Evolutionary conservation across 441 rosid species (phyloP).

Genomic region (Breynia disticha): DNA sequence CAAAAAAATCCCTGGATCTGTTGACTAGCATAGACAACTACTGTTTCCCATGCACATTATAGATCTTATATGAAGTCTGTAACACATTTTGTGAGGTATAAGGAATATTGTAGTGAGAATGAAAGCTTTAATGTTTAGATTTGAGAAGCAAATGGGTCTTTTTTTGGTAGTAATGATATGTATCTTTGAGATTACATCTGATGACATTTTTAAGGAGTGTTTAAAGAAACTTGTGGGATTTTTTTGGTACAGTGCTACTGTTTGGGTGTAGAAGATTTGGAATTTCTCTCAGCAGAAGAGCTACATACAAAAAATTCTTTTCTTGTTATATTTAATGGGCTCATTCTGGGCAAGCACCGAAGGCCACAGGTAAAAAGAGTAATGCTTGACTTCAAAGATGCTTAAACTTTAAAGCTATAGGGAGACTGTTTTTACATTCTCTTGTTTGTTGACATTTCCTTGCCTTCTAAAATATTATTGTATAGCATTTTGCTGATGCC

Average conservation of each 20-base stretch:
- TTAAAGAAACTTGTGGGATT: neutral
- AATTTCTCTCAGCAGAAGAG: constrained; percentile 77
- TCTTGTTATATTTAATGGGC: constrained; percentile 80
- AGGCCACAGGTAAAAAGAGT: constrained; percentile 64
- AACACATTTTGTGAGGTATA: no score
- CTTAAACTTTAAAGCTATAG: neutral
- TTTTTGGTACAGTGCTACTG: constrained; percentile 53
- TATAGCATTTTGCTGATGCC: constrained; percentile 58
- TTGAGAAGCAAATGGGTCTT: no score
- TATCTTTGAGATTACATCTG: neutral
- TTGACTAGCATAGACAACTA: no score
- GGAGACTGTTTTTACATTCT: constrained; percentile 7
- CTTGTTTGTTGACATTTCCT: constrained; percentile 13
- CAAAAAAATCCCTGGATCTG: no score
- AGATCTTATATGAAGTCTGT: no score
- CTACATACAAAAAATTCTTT: constrained; percentile 80
- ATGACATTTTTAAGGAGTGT: constrained; percentile 4
- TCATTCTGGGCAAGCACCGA: constrained; percentile 89
- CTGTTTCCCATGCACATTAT: no score
- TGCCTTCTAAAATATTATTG: constrained; percentile 8
- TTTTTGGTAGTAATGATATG: no score
- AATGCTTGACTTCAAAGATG: neutral
- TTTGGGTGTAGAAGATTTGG: constrained; percentile 84
- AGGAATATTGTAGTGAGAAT: no score
- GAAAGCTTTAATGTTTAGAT: no score